These are phyloP conservation scores for Bryum argenteum DNA, from an alignment of 225 moss, liverwort and hornwort species.

Conservation along the genomic window DNA sequence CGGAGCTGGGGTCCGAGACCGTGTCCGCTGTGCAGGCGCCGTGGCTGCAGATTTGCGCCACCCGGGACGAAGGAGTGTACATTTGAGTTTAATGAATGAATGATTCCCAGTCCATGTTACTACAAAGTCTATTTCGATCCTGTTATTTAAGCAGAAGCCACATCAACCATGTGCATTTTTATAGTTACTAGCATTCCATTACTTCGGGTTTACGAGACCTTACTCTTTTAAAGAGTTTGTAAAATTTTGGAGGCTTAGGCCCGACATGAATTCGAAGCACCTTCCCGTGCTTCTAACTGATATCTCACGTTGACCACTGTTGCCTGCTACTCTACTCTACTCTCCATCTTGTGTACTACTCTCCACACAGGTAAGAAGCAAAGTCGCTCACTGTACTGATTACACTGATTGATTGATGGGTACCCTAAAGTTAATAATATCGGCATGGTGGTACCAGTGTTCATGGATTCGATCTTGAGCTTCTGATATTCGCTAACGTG, in stretches of 20 bases:
- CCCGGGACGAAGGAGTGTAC: conserved; percentile 74
- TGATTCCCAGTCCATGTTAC: not conserved
- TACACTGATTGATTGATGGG: not conserved
- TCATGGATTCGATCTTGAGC: not conserved
- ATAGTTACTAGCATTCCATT: conserved; percentile 26
- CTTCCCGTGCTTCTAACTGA: conserved; percentile 15
- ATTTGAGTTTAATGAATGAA: conserved; percentile 42
- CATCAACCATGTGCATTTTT: conserved; percentile 31
- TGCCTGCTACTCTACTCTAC: too few species aligned
- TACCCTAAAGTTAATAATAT: not conserved
- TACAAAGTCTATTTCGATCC: conserved; percentile 9
- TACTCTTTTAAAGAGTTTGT: conserved; percentile 52
- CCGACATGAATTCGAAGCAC: conserved; percentile 26
- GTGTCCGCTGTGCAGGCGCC: conserved; percentile 42
- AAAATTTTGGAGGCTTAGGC: conserved; percentile 48
- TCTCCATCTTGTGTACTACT: not conserved
- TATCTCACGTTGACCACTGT: conserved; percentile 8
- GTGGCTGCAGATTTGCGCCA: conserved; percentile 70
- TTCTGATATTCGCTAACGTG: conserved; percentile 6
- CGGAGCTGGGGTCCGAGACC: conserved; percentile 56
- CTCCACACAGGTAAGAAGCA: not conserved
- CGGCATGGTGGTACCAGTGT: not conserved
- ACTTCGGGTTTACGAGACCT: conserved; percentile 35
- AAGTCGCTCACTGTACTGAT: not conserved
- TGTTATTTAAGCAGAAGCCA: not conserved